Percentiles rank a stretch among this genome's conserved stretches.
Conservation (phyloP, 768 basidiomycete genomes). For the Auricularia heimuer region DNA sequence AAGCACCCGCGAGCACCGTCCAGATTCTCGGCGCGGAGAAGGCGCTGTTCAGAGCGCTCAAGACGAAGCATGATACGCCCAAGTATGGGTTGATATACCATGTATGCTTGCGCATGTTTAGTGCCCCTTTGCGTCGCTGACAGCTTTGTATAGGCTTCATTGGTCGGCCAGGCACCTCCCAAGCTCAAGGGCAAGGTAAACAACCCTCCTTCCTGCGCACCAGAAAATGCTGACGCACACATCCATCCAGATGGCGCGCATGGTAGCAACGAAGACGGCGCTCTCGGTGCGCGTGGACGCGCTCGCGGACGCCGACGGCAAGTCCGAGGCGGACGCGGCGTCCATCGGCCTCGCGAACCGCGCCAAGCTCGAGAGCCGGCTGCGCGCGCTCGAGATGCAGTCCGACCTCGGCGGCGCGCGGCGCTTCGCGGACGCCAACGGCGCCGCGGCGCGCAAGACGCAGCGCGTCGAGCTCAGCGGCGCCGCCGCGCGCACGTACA, state of each 20-base stretch:
- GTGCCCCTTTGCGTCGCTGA: slow-evolving; percentile 7
- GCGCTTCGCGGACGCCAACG: slow-evolving; percentile 38
- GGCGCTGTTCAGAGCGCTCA: slow-evolving; percentile 64
- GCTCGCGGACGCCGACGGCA: slow-evolving; percentile 83
- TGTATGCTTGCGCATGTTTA: slow-evolving; percentile 34
- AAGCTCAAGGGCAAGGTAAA: slow-evolving; percentile 93
- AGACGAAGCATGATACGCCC: slow-evolving; percentile 89
- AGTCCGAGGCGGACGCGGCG: slow-evolving; percentile 71
- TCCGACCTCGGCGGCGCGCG: slow-evolving; percentile 64
- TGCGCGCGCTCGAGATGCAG: slow-evolving; percentile 81
- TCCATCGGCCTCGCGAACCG: slow-evolving; percentile 90
- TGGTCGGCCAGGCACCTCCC: slow-evolving; percentile 94
- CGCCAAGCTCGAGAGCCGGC: slow-evolving; percentile 87
- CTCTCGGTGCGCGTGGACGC: slow-evolving; percentile 97
- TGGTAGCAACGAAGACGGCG: slow-evolving; percentile 98
- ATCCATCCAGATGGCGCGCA: slow-evolving; percentile 79
- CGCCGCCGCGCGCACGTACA: slow-evolving; percentile 68
- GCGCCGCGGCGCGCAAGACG: slow-evolving; percentile 50
- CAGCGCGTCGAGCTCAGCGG: slow-evolving; percentile 73
- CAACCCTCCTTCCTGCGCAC: not conserved
- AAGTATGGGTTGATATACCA: slow-evolving; percentile 99
- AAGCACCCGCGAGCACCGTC: slow-evolving; percentile 71
- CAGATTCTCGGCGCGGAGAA: slow-evolving; percentile 74
- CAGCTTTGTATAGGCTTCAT: slow-evolving; percentile 47
- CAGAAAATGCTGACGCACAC: slow-evolving; percentile 2